Base-by-base conservation (phyloP, 805 yeast genomes). In the Starmerella apis region DNA sequence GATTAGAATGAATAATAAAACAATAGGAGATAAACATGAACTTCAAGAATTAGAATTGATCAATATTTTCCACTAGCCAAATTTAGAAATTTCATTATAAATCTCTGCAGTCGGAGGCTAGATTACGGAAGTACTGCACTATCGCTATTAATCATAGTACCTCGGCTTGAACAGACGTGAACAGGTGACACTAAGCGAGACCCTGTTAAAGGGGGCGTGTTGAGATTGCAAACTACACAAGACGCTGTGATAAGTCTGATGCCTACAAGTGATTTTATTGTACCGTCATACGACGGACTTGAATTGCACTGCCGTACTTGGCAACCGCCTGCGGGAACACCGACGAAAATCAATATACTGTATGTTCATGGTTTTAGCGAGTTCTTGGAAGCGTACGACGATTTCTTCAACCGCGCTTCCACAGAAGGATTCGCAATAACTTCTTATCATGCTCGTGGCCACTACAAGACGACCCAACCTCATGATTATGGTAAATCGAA, bases 311-410 rank as follows among this genome's bases (percentile, higher is more conserved):
- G 47, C 22, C 47, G 55, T 13, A 49, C 49, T 10, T 58, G 55
- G 58, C 4, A 24, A 16, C 48, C 53, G 2, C 61, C 66, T 24
- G 46, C 42, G 2, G 60, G 55, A 11, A 52, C 35, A 13, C 25
- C 19, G 3, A 16, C 45, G 16, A 54, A 55, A 33, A 70, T 66
- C 25, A 61, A 59, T 36, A 51, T 68, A 18, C 49, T 68, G 23
- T 63, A 60, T 48, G 50, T 64, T 43, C 72, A 68, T 52, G 73
- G 72, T 3, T 68, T 68, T 48, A 56, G 65, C 31, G 72, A 68
- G 50, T 61, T 59, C 42, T 31, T 60, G 46, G 64, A 59, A 14
- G 53, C 53, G 22, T 68, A 65, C 56, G 61, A 61, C 44, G 56
- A 58, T 18, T 56, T 62, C 46, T 65, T 64, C 56, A 57, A 63